phyloP scores from a whole-genome alignment of 805 yeast species.

The Myxozyma neotropica region DNA sequence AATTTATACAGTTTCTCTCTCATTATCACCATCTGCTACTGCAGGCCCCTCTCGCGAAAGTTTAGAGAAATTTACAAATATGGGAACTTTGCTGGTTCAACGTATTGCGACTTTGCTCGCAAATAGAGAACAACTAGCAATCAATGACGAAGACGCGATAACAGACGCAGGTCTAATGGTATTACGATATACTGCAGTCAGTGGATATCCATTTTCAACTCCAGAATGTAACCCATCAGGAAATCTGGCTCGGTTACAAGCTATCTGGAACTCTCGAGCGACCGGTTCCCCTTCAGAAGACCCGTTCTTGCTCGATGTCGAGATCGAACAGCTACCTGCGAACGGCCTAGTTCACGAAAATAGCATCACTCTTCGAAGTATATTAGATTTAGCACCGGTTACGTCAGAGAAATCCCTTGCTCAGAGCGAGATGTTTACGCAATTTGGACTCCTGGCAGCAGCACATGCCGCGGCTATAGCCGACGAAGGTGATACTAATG shows the following conservation, averaged over 20 bases:
- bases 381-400: slow-evolving; percentile 10
- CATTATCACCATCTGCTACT: slow-evolving; percentile 9
- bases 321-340: slow-evolving; percentile 8
- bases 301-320: slow-evolving; percentile 2
- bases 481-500: background rate
- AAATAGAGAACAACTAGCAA: slow-evolving; percentile 7
- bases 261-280: slow-evolving; percentile 17
- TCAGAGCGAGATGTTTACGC: slow-evolving; percentile 38
- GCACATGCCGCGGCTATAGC: slow-evolving; percentile 3
- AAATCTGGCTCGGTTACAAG: slow-evolving; percentile 16
- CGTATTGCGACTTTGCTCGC: slow-evolving; percentile 25
- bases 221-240: slow-evolving; percentile 12
- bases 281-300: slow-evolving; percentile 1
- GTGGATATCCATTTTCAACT: slow-evolving; percentile 25
- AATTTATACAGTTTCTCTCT: slow-evolving; percentile 23
- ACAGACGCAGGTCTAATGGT: slow-evolving; percentile 25
- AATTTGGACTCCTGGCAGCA: slow-evolving; percentile 20
- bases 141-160: slow-evolving; percentile 2
- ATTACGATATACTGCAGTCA: slow-evolving; percentile 21
- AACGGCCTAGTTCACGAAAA: background rate
- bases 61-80: slow-evolving; percentile 1
- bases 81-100: slow-evolving; percentile 23
- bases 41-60: slow-evolving; percentile 3
- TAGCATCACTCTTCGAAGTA: slow-evolving; percentile 8
- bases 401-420: slow-evolving; percentile 33